Evolutionary conservation across 805 yeast genomes (phyloP), one percentile per base, ranked within the genome.

Genomic region (Kodamaea nitidulidarum): DNA sequence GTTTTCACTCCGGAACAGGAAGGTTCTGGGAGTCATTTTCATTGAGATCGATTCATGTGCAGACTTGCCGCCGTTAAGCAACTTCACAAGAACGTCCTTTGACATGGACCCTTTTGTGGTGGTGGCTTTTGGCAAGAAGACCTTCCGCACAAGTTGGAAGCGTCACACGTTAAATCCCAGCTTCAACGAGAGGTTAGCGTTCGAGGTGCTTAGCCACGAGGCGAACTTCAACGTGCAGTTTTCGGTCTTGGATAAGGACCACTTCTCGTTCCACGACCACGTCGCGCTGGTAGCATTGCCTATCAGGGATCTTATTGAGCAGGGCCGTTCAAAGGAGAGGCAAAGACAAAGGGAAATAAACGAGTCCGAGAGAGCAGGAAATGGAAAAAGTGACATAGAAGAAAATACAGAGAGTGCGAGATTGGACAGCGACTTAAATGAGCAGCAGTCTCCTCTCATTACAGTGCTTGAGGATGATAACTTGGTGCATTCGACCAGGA

Each of bases 71-170:
- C 86, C 95, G 0, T 70, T 81, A 39, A 73, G 74, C 29, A 81
- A 83, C 47, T 64, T 85, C 11, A 78, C 85, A 0, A 67, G 88
- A 7, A 77, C 87, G 15, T 81, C 90, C 1, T 91, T 84, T 54
- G 96, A 88, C 59, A 87, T 93, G 95, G 98, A 93, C 55, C 98
- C 98, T 2, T 93, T 91, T 63, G 91, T 91, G 2, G 88, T 91
- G 14, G 81, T 88, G 1, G 81, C 96, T 0, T 88, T 91, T 58
- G 96, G 96, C 7, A 81, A 84, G 51, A 83, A 83, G 48, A 88
- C 91, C 0, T 91, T 78, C 58, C 76, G 95, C 48, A 88, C 97
- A 0, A 80, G 88, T 8, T 83, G 88, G 80, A 75, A 81, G 48
- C 75, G 85, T 15, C 97, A 91, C 57, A 82, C 87, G 1, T 60